Percentiles rank a stretch among this genome's conserved stretches.
Evolutionary conservation across 2,329 filamentous ascomycete genomes (phyloP).

Genomic region (Ploettnerulaceae sp.): DNA sequence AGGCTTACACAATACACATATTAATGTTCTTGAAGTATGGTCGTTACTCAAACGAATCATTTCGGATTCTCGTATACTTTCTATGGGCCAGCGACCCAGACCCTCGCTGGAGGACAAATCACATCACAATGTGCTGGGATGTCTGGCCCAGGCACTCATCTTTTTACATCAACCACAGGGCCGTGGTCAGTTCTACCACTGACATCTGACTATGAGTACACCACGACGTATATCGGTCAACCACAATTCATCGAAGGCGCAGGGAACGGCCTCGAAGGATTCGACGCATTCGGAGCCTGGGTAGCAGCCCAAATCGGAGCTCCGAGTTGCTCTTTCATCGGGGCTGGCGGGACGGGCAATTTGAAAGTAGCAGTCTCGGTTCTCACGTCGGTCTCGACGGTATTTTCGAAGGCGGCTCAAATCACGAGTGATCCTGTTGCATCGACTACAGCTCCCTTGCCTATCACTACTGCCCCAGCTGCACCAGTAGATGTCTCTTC

Average conservation of each 20-base stretch:
- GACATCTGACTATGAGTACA: background rate
- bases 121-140: background rate
- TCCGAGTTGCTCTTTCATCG: background rate
- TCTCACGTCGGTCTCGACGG: background rate
- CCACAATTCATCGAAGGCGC: background rate
- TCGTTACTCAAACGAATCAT: background rate
- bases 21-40: background rate
- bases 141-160: background rate
- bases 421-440: background rate
- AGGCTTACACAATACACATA: background rate
- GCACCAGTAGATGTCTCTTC: background rate
- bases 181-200: no score
- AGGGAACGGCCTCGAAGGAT: background rate
- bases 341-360: background rate
- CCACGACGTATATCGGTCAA: background rate
- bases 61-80: background rate
- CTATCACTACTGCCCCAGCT: background rate
- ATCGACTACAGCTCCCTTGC: background rate
- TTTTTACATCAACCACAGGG: no score
- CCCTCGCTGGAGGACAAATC: background rate
- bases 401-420: background rate
- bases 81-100: background rate
- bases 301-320: background rate
- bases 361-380: background rate
- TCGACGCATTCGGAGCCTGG: background rate